Conservation (phyloP, 495 filamentous ascomycete genomes). For the Parathielavia hyrcaniae region DNA sequence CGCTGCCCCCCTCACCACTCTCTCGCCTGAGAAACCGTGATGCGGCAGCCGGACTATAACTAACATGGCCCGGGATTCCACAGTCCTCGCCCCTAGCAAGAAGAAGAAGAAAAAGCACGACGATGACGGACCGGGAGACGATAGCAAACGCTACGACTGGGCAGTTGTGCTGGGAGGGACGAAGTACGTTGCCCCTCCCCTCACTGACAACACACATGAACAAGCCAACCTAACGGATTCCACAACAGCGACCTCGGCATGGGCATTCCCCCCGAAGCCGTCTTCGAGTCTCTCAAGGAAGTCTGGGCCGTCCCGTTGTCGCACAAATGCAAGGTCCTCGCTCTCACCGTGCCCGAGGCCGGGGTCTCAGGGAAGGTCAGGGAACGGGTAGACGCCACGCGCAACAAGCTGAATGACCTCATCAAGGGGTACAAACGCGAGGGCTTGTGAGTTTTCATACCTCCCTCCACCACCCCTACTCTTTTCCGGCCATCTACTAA, state of each 20-base stretch:
- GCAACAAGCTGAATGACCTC: conserved; percentile 46
- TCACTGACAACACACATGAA: not conserved
- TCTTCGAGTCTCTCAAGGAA: conserved; percentile 38
- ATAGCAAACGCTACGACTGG: conserved; percentile 36
- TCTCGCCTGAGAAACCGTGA: not conserved
- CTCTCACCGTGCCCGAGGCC: conserved; percentile 55
- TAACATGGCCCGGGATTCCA: not conserved
- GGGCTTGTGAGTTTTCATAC: conserved; percentile 40
- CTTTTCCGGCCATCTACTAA: not conserved
- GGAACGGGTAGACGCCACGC: conserved; percentile 31
- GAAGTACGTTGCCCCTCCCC: conserved; percentile 36
- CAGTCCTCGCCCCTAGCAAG: conserved; percentile 3
- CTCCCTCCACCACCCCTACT: not conserved
- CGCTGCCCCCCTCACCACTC: not conserved
- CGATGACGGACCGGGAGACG: conserved; percentile 3
- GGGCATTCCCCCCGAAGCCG: conserved; percentile 28
- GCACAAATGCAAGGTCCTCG: conserved; percentile 48
- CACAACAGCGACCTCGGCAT: conserved; percentile 42
- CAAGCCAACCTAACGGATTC: not conserved
- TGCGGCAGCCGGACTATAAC: not conserved
- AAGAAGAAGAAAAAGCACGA: conserved; percentile 6
- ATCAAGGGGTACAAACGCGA: conserved; percentile 44
- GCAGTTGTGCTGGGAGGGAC: conserved; percentile 53
- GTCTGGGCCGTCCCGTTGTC: conserved; percentile 45
- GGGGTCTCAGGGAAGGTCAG: conserved; percentile 20